These are phyloP conservation scores for Phytophthora capsici DNA, from an alignment of 352 stramenopile genomes.

Conservation along the genomic window DNA sequence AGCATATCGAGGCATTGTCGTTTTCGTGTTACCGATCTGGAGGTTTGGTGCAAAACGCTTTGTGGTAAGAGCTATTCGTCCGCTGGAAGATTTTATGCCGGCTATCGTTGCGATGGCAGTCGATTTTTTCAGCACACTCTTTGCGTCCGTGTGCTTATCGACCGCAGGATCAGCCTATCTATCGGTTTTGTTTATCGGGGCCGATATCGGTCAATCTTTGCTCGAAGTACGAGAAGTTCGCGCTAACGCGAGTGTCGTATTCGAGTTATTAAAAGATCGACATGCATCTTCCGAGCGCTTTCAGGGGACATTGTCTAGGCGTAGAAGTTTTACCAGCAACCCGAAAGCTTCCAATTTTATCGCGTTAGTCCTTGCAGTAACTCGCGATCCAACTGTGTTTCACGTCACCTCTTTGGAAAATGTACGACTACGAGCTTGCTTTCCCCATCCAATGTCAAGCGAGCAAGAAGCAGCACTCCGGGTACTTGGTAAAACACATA, in stretches of 20 bases:
- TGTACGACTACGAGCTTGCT: constrained; percentile 12
- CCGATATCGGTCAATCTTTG: constrained; percentile 3
- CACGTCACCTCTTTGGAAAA: background rate
- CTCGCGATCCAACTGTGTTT: background rate
- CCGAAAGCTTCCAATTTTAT: background rate
- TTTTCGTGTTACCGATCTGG: background rate
- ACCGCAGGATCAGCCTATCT: constrained; percentile 7
- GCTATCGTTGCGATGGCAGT: background rate
- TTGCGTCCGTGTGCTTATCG: constrained; percentile 22
- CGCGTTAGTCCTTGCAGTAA: background rate
- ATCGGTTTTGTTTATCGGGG: constrained; percentile 3
- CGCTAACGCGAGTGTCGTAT: constrained; percentile 5
- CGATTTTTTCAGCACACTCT: constrained; percentile 12
- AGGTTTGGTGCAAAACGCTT: background rate
- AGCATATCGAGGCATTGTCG: background rate
- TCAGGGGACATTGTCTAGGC: background rate
- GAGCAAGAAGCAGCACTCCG: background rate
- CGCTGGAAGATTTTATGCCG: background rate
- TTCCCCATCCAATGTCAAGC: constrained; percentile 5
- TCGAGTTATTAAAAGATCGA: background rate
- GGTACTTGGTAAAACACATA: background rate
- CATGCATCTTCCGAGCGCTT: background rate
- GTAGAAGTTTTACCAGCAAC: background rate
- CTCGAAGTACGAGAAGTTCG: constrained; percentile 14
- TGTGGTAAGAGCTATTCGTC: background rate